Conservation (phyloP, 2,329 filamentous ascomycete species). For the Trichophyton rubrum region DNA sequence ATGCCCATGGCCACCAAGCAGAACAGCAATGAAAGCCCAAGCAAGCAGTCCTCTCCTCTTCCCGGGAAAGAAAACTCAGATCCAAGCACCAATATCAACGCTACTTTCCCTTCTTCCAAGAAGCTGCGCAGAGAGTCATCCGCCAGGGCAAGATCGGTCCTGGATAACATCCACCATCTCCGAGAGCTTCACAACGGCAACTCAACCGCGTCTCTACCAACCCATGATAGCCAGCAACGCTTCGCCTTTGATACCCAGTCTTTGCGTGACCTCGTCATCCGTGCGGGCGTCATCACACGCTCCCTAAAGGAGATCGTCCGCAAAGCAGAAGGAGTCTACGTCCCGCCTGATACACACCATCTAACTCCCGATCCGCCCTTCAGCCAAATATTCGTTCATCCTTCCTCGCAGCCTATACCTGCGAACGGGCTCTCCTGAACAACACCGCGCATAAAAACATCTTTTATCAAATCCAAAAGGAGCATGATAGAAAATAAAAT, state of each 20-base stretch:
- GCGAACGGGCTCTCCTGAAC: not conserved
- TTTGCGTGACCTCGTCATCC: conserved; percentile 47
- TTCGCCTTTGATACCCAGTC: conserved; percentile 56
- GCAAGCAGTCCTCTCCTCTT: not conserved
- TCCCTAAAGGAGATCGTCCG: conserved; percentile 39
- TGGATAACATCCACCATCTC: conserved; percentile 9
- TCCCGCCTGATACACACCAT: conserved; percentile 16
- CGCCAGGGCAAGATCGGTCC: conserved; percentile 10
- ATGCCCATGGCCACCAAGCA: not conserved
- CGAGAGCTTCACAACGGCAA: conserved; percentile 5
- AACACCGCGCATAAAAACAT: not conserved
- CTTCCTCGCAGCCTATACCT: conserved; percentile 10
- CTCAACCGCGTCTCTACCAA: not conserved
- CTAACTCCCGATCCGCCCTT: conserved; percentile 33
- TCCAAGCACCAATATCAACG: not conserved
- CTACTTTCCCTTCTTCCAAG: not conserved
- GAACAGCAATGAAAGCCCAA: not conserved
- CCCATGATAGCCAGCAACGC: conserved; percentile 30
- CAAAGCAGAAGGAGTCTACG: conserved; percentile 35
- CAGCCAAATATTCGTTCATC: conserved; percentile 37
- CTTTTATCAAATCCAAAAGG: not conserved
- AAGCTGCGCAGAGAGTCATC: conserved; percentile 13
- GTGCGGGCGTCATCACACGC: conserved; percentile 38
- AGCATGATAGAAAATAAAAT: not conserved
- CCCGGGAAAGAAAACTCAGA: not conserved